phyloP scores from a whole-genome alignment of 169 alveolate species.

The Cryptosporidium parvum region DNA sequence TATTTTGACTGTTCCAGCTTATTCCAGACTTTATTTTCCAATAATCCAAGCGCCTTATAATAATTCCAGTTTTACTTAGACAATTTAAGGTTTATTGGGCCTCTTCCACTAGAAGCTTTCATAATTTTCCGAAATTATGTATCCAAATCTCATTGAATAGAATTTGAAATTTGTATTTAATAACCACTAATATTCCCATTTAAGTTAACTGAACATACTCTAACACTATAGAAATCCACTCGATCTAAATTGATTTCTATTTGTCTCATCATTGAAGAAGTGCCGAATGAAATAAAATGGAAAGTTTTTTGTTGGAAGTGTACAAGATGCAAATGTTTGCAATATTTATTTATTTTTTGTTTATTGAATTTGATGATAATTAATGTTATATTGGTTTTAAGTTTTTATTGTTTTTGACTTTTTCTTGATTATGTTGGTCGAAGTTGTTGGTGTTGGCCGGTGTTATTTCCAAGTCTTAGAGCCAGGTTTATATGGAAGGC shows the following conservation, averaged over 20 bases:
- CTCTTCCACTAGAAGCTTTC: conserved; percentile 12
- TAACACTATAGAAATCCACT: conserved; percentile 3
- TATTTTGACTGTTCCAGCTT: background rate
- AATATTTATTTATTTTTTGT: conserved; percentile 14
- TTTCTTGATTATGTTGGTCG: conserved; percentile 29
- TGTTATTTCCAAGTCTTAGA: conserved; percentile 29
- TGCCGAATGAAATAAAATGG: conserved; percentile 19
- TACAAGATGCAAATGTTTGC: conserved; percentile 19
- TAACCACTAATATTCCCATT: background rate
- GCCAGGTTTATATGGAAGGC: conserved; percentile 16
- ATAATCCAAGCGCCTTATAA: background rate
- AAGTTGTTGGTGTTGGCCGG: conserved; percentile 24
- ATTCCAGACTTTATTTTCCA: background rate
- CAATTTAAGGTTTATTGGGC: background rate
- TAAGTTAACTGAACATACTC: background rate
- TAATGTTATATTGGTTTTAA: conserved; percentile 38
- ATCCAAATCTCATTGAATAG: background rate
- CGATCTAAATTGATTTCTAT: conserved; percentile 1
- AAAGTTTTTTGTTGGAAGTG: conserved; percentile 30
- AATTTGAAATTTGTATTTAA: background rate
- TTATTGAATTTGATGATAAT: conserved; percentile 32
- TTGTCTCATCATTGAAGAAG: conserved; percentile 15
- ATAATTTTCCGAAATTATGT: conserved; percentile 12
- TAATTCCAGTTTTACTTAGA: background rate
- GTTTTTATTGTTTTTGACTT: conserved; percentile 32